Evolutionary conservation across 2,329 filamentous ascomycete genomes (phyloP).

Genomic region (Calonectria henricotiae): DNA sequence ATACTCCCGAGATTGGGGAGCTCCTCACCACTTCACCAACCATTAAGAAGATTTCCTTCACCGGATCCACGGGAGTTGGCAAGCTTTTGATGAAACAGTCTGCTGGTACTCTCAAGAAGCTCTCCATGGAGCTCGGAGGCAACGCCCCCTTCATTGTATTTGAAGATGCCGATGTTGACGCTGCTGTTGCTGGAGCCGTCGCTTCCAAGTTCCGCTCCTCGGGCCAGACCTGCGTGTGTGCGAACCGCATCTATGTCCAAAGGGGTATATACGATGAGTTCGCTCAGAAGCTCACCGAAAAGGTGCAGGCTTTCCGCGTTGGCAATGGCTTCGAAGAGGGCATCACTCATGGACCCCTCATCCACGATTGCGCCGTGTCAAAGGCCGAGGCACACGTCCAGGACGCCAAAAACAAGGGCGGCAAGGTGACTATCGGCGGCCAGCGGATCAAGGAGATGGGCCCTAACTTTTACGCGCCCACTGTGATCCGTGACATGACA

Average conservation of each 20-base stretch:
- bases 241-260: slow-evolving; percentile 88
- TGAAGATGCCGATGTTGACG: slow-evolving; percentile 91
- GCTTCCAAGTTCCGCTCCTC: slow-evolving; percentile 93
- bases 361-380: slow-evolving; percentile 85
- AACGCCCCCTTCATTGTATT: slow-evolving; percentile 98
- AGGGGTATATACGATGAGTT: slow-evolving; percentile 85
- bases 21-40: slow-evolving; percentile 80
- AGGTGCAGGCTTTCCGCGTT: slow-evolving; percentile 82
- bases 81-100: slow-evolving; percentile 92
- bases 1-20: slow-evolving; percentile 86
- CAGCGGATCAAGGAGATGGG: slow-evolving; percentile 82
- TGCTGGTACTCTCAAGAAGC: slow-evolving; percentile 85
- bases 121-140: slow-evolving; percentile 92
- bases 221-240: slow-evolving; percentile 95
- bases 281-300: slow-evolving; percentile 77
- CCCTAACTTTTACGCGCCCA: slow-evolving; percentile 90
- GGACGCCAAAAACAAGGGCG: slow-evolving; percentile 86
- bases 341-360: slow-evolving; percentile 85
- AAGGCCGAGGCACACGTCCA: slow-evolving; percentile 88
- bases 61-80: slow-evolving; percentile 81
- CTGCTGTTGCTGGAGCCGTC: slow-evolving; percentile 87
- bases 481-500: slow-evolving; percentile 90
- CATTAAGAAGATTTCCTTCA: slow-evolving; percentile 94
- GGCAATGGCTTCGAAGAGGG: slow-evolving; percentile 81
- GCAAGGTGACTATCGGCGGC: slow-evolving; percentile 82